Evolutionary conservation across 345 rosid genomes (phyloP).

Genomic region (Murraya koenigii): DNA sequence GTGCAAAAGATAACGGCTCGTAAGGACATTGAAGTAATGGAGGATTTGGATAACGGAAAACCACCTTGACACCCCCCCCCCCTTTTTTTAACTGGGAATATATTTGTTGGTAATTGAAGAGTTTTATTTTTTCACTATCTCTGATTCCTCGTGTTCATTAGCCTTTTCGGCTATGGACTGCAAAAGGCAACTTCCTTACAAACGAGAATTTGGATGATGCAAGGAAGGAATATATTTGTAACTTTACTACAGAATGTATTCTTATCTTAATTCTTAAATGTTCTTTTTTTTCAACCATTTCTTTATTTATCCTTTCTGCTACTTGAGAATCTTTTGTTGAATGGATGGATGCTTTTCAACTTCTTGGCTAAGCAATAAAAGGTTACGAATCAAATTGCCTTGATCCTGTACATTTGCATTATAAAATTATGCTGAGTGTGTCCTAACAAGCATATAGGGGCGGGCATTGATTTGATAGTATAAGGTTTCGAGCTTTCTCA

Average conservation of each 20-base stretch:
- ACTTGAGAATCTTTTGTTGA: slow-evolving; percentile 23
- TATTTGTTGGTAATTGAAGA: slow-evolving; percentile 5
- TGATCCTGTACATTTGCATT: too few relatives aligned
- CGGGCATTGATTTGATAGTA: neutral
- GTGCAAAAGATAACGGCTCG: slow-evolving; percentile 93
- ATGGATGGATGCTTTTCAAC: neutral
- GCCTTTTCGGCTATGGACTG: slow-evolving; percentile 7
- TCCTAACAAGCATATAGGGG: neutral
- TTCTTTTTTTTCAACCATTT: slow-evolving; percentile 5
- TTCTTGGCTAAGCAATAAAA: slow-evolving; percentile 22
- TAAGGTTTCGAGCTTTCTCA: neutral
- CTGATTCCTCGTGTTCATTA: slow-evolving; percentile 5
- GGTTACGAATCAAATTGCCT: neutral
- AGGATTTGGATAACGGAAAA: slow-evolving; percentile 73
- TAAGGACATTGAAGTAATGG: slow-evolving; percentile 77
- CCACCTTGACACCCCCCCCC: too few relatives aligned
- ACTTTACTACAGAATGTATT: slow-evolving; percentile 32
- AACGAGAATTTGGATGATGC: slow-evolving; percentile 4
- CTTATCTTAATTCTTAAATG: slow-evolving; percentile 16
- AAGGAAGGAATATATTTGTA: slow-evolving; percentile 26
- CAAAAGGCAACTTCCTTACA: slow-evolving; percentile 5
- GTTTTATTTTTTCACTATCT: slow-evolving; percentile 16
- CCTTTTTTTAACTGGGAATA: slow-evolving; percentile 4
- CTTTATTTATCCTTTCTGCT: neutral
- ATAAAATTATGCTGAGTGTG: neutral